These are phyloP conservation scores for Cutaneotrichosporon sp. DNA, from an alignment of 1,284 basidiomycete species.

Conservation along the genomic window DNA sequence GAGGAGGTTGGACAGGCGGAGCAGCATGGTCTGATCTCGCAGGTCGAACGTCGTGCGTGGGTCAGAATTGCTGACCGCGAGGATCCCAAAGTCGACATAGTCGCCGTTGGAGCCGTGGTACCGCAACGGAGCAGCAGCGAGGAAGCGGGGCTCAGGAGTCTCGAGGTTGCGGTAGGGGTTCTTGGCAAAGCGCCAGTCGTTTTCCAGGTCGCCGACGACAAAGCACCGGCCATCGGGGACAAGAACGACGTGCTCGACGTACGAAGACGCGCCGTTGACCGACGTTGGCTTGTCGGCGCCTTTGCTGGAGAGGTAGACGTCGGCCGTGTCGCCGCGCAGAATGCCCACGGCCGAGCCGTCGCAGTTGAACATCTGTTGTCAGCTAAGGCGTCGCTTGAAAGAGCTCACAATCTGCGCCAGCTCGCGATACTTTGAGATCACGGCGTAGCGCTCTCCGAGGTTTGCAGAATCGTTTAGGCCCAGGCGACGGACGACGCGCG, in stretches of 20 bases:
- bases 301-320: conserved; percentile 2
- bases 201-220: conserved; percentile 27
- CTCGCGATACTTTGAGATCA: conserved; percentile 38
- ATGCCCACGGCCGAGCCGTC: conserved; percentile 10
- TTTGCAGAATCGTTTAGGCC: conserved; percentile 26
- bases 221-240: conserved; percentile 19
- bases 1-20: conserved; percentile 41
- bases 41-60: conserved; percentile 28
- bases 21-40: conserved; percentile 30
- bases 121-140: conserved; percentile 35
- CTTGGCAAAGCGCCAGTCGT: conserved; percentile 37
- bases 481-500: conserved; percentile 17
- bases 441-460: conserved; percentile 20
- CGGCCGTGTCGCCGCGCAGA: conserved; percentile 11
- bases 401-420: conserved; percentile 28
- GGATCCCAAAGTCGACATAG: conserved; percentile 33
- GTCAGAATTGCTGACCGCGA: conserved; percentile 29
- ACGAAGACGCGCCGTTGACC: not conserved
- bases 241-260: conserved; percentile 17
- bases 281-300: not conserved
- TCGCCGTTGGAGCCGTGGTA: conserved; percentile 22
- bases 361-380: conserved; percentile 20
- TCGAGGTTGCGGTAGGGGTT: conserved; percentile 17
- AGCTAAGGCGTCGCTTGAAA: not conserved
- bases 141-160: conserved; percentile 18